Conservation (phyloP, 2,329 filamentous ascomycete species). For the Xylariaceae sp. region DNA sequence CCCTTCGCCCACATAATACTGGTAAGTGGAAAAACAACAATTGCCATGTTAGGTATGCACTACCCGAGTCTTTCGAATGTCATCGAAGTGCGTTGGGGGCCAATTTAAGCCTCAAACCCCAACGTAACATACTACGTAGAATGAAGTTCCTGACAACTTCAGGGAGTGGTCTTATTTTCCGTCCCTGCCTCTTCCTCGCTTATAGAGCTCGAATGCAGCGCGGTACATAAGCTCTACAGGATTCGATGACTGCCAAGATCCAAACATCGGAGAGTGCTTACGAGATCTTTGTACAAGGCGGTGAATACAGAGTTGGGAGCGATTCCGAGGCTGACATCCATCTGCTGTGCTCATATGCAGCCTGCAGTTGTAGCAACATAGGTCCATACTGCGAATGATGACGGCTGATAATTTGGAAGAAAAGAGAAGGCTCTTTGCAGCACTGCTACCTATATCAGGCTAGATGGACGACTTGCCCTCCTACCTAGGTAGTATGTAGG, state of each 20-base stretch:
- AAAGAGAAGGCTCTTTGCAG: not conserved
- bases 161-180: not conserved
- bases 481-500: too few relatives aligned
- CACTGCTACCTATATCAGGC: too few relatives aligned
- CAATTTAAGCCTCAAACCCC: conserved; percentile 1
- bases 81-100: not conserved
- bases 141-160: not conserved
- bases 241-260: not conserved
- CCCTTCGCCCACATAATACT: not conserved
- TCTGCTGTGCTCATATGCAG: conserved; percentile 5
- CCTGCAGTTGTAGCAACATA: conserved; percentile 2
- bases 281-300: too few relatives aligned
- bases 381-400: not conserved
- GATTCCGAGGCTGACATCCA: conserved; percentile 15
- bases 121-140: conserved; percentile 1
- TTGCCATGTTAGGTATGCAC: conserved; percentile 1
- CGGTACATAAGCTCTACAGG: conserved; percentile 10
- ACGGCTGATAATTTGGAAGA: not conserved
- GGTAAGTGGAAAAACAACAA: conserved; percentile 21
- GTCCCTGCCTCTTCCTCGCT: not conserved
- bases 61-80: not conserved
- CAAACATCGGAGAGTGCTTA: not conserved
- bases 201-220: not conserved
- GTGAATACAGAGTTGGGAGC: conserved; percentile 10
- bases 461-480: not conserved